Evolutionary conservation across 768 basidiomycete species (phyloP).

Genomic region (Naganishia antarctica): DNA sequence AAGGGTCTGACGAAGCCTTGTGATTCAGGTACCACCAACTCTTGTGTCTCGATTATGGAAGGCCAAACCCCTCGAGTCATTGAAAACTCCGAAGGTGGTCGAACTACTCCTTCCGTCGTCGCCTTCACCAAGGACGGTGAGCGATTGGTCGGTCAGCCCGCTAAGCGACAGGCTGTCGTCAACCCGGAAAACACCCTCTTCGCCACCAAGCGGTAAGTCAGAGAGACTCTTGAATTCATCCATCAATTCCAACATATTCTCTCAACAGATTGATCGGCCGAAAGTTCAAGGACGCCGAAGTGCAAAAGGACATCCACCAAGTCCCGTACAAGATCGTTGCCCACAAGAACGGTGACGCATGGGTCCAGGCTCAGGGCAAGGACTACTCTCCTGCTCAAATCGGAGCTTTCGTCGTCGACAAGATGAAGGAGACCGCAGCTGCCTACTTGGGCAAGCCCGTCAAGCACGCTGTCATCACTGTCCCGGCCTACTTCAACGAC

Average conservation of each 20-base stretch:
- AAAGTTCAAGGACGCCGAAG: slow-evolving; percentile 86
- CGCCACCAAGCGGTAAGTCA: slow-evolving; percentile 53
- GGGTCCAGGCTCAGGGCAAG: slow-evolving; percentile 80
- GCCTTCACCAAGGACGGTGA: slow-evolving; percentile 99
- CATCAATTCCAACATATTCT: not conserved
- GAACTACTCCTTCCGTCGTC: slow-evolving; percentile 96
- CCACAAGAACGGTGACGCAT: slow-evolving; percentile 54
- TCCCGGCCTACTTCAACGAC: slow-evolving; percentile 99
- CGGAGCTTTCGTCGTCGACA: slow-evolving; percentile 53
- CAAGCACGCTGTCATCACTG: slow-evolving; percentile 91
- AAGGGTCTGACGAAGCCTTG: not conserved
- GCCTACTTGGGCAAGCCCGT: slow-evolving; percentile 86
- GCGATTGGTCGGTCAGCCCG: slow-evolving; percentile 89
- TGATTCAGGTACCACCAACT: slow-evolving; percentile 46
- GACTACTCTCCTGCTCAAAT: slow-evolving; percentile 59
- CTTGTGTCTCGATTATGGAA: slow-evolving; percentile 69
- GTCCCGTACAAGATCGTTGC: slow-evolving; percentile 61
- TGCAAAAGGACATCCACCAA: slow-evolving; percentile 73
- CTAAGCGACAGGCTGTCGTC: slow-evolving; percentile 94
- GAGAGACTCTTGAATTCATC: not conserved
- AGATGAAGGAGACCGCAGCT: slow-evolving; percentile 96
- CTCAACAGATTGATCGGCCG: slow-evolving; percentile 64
- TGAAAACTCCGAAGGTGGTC: slow-evolving; percentile 94
- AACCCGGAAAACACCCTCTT: slow-evolving; percentile 91
- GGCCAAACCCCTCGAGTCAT: slow-evolving; percentile 90